phyloP scores from a whole-genome alignment of 129 eudicot genomes.

The Deinandra increscens region DNA sequence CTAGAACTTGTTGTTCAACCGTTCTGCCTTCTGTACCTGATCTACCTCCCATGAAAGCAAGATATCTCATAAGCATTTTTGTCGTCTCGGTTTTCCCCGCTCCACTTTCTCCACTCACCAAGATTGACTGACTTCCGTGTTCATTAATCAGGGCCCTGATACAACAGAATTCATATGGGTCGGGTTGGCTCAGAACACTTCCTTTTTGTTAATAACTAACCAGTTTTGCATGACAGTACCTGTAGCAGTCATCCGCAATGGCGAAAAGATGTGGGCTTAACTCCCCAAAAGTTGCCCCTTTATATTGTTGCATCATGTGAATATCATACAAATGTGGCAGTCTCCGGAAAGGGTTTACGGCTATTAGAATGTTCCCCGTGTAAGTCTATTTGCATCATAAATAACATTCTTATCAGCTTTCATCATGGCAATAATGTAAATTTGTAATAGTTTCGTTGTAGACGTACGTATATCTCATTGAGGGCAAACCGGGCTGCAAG shows the following conservation, averaged over 20 bases:
- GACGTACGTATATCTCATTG: constrained; percentile 80
- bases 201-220: not conserved
- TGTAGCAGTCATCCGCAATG: constrained; percentile 84
- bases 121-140: constrained; percentile 81
- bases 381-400: constrained; percentile 58
- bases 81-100: constrained; percentile 94
- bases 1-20: constrained; percentile 87
- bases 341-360: constrained; percentile 82
- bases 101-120: constrained; percentile 96
- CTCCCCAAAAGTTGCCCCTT: constrained; percentile 91
- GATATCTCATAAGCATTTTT: constrained; percentile 90
- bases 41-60: constrained; percentile 92
- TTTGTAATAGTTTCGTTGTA: not conserved
- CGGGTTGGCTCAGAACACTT: not conserved
- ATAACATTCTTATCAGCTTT: constrained; percentile 16
- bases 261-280: constrained; percentile 93
- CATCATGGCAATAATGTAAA: not conserved
- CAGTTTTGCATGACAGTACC: constrained; percentile 37
- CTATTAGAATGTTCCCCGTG: constrained; percentile 89
- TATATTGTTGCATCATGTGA: constrained; percentile 93
- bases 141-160: constrained; percentile 73
- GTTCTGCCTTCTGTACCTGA: constrained; percentile 86
- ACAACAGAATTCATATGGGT: not conserved
- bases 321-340: constrained; percentile 84
- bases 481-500: constrained; percentile 76